Conservation (phyloP, 176 grass and related monocot species). For the Stipa capillata region DNA sequence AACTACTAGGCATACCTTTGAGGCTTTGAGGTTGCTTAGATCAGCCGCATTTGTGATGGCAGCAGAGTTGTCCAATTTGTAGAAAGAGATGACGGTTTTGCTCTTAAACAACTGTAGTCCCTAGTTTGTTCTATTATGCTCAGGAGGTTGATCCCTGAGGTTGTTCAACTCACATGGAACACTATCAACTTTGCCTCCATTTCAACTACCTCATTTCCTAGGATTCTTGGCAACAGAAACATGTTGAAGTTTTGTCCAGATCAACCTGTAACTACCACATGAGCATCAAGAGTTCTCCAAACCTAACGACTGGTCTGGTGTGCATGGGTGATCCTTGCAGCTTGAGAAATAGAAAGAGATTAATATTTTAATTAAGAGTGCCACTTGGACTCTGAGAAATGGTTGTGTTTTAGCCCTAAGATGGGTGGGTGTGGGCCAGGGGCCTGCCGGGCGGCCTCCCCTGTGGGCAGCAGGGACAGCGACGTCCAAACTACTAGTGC, state of each 20-base stretch:
- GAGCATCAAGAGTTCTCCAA: neutral
- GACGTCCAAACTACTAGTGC: slow-evolving; percentile 25
- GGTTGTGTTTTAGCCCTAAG: neutral
- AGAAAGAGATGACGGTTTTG: neutral
- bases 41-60: neutral
- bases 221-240: neutral
- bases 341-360: neutral
- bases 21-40: slow-evolving; percentile 7
- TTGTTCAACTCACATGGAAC: neutral
- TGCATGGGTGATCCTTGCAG: neutral
- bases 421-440: slow-evolving; percentile 14
- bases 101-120: neutral
- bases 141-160: neutral
- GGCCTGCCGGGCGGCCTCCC: slow-evolving; percentile 48
- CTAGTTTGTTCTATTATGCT: too few relatives aligned
- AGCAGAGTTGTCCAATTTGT: neutral
- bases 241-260: neutral
- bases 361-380: slow-evolving; percentile 16
- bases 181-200: neutral
- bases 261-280: neutral
- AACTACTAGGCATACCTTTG: neutral
- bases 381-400: neutral
- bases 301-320: neutral
- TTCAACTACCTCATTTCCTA: neutral
- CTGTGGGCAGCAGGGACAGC: slow-evolving; percentile 46